Base-by-base conservation (phyloP, 768 basidiomycete species). In the Leucosporidium creatinivorum region DNA sequence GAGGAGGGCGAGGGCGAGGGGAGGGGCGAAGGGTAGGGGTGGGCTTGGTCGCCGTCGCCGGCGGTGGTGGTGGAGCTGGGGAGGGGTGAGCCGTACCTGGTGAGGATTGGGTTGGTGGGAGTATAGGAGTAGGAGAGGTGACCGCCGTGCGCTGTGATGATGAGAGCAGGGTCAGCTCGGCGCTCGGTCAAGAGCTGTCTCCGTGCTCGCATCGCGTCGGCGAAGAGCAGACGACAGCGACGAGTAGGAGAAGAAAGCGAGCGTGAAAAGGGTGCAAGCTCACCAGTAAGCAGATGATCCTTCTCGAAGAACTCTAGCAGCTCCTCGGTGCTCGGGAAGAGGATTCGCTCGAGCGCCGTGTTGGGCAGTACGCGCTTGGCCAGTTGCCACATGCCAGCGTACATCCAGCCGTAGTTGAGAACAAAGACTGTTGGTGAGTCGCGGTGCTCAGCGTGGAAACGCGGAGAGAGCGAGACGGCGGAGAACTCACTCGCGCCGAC, bases 381-480 rank as follows among this genome's bases (percentile, higher is more conserved):
- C 13, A 75, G 52, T 49, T 69, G 67, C 75, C 75, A 75, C 68
- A 75, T 69, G 9, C 73, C 75, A 5, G 73, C 65, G 55, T 69
- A 75, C 28, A 63, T 62, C 71, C 71, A 74, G 23, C 69, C 72
- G n/a, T 75, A 74, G 61, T 75, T 74, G 48, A 75, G 62, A 4
- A 73, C 57, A 36, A 70, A 74, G 57, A 74, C 65, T 47, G 54
- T 26, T 15, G 1, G 30, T 31, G 2, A 19, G 25, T 7, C 26
- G 28, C 17, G 26, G 19, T 8, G 19, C 2, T 3, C 6, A 18
- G 15, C 2, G 36, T 4, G 23, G 28, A 19, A 4, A 2, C 19
- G 17, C 36, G 58, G 28, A 7, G 36, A 17, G 44, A 21, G 13
- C 33, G 55, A 8, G 18, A 19, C 21, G 25, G 28, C 39, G 39